A percentile compares a stretch with the other conserved stretches of the same genome.
Evolutionary conservation across 805 yeast genomes (phyloP).

Genomic region (Zygoascus bituminiphila): DNA sequence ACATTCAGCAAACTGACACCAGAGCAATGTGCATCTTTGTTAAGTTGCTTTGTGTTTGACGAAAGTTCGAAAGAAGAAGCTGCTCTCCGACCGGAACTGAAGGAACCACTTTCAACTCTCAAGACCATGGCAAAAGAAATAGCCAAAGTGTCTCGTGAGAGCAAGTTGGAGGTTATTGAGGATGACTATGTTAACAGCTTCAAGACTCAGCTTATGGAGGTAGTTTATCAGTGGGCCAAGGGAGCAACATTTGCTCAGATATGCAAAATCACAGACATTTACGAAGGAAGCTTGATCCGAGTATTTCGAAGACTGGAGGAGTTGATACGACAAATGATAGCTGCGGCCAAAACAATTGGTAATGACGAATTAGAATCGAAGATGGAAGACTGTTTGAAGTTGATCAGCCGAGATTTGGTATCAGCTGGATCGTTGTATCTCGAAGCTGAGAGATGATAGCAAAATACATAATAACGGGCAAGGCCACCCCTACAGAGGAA

Average conservation of each 20-base stretch:
- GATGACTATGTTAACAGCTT: constrained; percentile 89
- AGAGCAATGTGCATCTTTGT: constrained; percentile 84
- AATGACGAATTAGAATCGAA: constrained; percentile 77
- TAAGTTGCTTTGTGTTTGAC: constrained; percentile 95
- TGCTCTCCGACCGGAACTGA: constrained; percentile 74
- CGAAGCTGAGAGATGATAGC: constrained; percentile 15
- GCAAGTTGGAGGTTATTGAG: constrained; percentile 82
- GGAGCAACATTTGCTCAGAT: constrained; percentile 95
- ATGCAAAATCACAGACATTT: constrained; percentile 97
- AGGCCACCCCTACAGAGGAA: too few relatives aligned
- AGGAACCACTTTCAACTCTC: constrained; percentile 84
- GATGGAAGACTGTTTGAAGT: constrained; percentile 75
- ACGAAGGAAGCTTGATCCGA: constrained; percentile 92
- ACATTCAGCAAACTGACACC: constrained; percentile 80
- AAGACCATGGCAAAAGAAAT: constrained; percentile 87
- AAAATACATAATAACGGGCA: neutral
- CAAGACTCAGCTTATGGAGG: constrained; percentile 93
- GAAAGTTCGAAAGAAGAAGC: constrained; percentile 86
- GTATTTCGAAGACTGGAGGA: constrained; percentile 94
- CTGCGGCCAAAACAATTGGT: constrained; percentile 92
- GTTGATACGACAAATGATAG: constrained; percentile 77
- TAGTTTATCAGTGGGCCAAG: constrained; percentile 91
- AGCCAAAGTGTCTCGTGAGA: constrained; percentile 82
- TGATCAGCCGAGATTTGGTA: constrained; percentile 92
- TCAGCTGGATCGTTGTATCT: constrained; percentile 91